phyloP scores from a whole-genome alignment of 192 early-diverging fungal species.

The Ambispora gerdemannii region DNA sequence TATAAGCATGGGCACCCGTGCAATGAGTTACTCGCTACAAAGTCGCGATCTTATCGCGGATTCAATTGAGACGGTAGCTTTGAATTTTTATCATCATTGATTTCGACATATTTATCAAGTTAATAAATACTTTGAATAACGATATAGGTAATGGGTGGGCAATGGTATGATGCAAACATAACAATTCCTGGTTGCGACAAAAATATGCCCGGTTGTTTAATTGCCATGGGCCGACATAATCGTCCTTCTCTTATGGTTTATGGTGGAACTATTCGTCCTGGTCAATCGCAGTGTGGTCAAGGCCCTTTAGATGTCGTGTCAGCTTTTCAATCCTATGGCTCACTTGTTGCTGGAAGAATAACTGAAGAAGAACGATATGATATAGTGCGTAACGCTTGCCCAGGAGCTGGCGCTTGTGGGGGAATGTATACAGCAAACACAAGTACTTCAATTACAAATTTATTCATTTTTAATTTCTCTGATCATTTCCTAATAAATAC shows the following conservation, averaged over 20 bases:
- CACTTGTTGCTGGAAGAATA: conserved; percentile 88
- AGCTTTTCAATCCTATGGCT: conserved; percentile 95
- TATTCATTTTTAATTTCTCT: conserved; percentile 2
- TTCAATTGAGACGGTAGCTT: conserved; percentile 90
- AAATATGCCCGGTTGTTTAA: conserved; percentile 98
- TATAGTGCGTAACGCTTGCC: conserved; percentile 69
- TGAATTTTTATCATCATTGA: too few species aligned
- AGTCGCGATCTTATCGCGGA: conserved; percentile 98
- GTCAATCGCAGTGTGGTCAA: conserved; percentile 58
- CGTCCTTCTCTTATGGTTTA: conserved; percentile 97
- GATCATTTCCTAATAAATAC: not conserved
- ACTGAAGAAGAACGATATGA: conserved; percentile 80
- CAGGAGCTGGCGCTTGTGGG: conserved; percentile 95
- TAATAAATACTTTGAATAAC: too few species aligned
- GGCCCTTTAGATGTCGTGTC: conserved; percentile 89
- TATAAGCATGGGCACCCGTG: conserved; percentile 95
- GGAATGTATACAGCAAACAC: conserved; percentile 99
- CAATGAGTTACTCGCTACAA: conserved; percentile 97
- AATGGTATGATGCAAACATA: conserved; percentile 99
- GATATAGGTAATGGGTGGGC: conserved; percentile 84
- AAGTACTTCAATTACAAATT: conserved; percentile 47
- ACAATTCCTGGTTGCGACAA: conserved; percentile 91
- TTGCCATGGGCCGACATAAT: conserved; percentile 95
- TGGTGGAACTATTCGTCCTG: conserved; percentile 93
- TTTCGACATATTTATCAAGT: too few species aligned